Base-by-base conservation (phyloP, 2,329 filamentous ascomycete species). In the Ophiostoma sp. region DNA sequence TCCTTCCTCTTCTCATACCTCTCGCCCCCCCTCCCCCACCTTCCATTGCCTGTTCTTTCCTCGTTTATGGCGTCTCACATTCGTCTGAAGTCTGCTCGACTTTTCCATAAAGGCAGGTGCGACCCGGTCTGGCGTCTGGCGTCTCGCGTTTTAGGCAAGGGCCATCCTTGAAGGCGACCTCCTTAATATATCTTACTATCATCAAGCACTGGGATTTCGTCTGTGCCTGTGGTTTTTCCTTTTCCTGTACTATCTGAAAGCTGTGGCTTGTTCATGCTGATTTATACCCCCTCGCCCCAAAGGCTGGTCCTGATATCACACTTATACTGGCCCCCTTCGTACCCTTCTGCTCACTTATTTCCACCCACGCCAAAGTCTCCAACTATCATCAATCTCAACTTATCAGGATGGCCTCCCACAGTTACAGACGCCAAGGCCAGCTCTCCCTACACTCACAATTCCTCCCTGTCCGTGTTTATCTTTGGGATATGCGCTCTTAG, bases 181-280 rank as follows among this genome's bases (percentile, higher is more conserved):
- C 58, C 36, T n/a, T 41, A 49, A 45, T 45, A 55, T 12, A 55
- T 55, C n/a, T 55, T 55, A 55, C 27, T 58, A 36, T 58, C 52
- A 52, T 38, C 12, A 27, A 27, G 27, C 27, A 27, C 27, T 27
- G 2, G 27, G 27, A 27, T 27, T 27, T 27, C 27, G 27, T 27
- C 27, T 27, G 27, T 27, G 27, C 27, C 27, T 27, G 14, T 9
- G 49, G 9, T n/a, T 27, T 55, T 18, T 11, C 49, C 45, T 16
- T 16, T 9, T 55, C 47, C 49, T 36, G 27, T 36, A 18, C 47
- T 49, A 16, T 18, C 16, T n/a, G 27, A 27, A 27, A 8, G 12
- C 12, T 18, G n/a, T 8, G 49, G 55, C 36, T 40, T 14, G 12
- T 38, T 40, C 38, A 62, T 62, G 58, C 14, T 27, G 27, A 27